Percentiles rank a stretch among this genome's conserved stretches.
Conservation (phyloP, 2,329 filamentous ascomycete species). For the Ophiognomonia clavigignenti-juglandacearum region DNA sequence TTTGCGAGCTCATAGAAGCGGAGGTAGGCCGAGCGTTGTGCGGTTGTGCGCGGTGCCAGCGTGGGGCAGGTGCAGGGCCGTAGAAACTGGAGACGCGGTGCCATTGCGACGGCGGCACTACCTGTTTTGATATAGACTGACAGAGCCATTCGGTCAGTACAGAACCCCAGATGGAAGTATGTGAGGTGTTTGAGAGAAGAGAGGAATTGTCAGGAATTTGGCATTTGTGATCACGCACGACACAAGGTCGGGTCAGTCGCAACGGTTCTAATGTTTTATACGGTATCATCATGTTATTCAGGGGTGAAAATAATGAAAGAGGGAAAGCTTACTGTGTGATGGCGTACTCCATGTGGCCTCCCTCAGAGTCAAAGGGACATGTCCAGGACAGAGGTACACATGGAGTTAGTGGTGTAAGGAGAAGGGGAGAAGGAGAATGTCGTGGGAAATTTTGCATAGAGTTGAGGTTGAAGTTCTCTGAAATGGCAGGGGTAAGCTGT, state of each 20-base stretch:
- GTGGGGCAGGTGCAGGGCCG: conserved; percentile 48
- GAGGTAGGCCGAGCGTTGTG: conserved; percentile 31
- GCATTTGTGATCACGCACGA: conserved; percentile 50
- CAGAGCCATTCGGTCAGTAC: conserved; percentile 20
- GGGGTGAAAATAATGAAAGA: background rate
- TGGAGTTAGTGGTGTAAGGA: background rate
- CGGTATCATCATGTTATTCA: conserved; percentile 41
- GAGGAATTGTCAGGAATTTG: conserved; percentile 37
- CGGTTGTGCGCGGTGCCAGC: conserved; percentile 28
- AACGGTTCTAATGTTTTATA: conserved; percentile 52
- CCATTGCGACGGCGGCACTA: conserved; percentile 36
- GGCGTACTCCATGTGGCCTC: background rate
- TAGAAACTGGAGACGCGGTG: conserved; percentile 43
- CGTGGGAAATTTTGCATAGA: conserved; percentile 5
- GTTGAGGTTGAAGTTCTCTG: background rate
- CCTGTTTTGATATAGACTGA: conserved; percentile 6
- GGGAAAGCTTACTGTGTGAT: conserved; percentile 1
- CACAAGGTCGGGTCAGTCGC: conserved; percentile 47
- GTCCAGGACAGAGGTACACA: background rate
- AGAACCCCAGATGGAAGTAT: background rate
- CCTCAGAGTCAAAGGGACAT: background rate
- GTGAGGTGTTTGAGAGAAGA: background rate
- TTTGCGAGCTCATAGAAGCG: conserved; percentile 43
- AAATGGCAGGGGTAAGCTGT: background rate
- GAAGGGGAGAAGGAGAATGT: background rate